phyloP scores from a whole-genome alignment of 306 rosid genomes.

The Biancaea sappan region DNA sequence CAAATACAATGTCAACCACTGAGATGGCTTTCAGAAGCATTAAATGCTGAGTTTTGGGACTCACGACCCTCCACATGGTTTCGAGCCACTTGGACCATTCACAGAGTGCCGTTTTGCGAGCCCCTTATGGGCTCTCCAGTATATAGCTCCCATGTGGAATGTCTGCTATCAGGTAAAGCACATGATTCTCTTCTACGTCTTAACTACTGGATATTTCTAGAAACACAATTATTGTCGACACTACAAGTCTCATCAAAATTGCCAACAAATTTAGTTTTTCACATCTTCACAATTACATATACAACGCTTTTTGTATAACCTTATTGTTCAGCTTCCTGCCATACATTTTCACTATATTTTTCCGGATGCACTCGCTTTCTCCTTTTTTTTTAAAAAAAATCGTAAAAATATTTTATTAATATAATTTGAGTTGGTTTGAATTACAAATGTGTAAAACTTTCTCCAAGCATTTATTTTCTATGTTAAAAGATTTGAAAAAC shows the following conservation, averaged over 20 bases:
- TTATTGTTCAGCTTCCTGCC: too few relatives aligned
- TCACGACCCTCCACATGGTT: neutral
- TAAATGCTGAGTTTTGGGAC: neutral
- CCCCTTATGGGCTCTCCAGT: neutral
- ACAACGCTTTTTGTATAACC: too few relatives aligned
- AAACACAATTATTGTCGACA: neutral
- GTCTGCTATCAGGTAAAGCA: conserved; percentile 5
- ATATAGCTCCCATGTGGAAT: neutral
- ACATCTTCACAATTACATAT: too few relatives aligned
- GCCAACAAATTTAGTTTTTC: neutral
- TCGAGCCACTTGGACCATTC: conserved; percentile 33
- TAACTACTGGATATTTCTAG: neutral
- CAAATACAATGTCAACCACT: conserved; percentile 36
- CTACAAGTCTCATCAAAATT: neutral
- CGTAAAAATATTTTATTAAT: too few relatives aligned
- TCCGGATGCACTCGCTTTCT: too few relatives aligned
- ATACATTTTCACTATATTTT: too few relatives aligned
- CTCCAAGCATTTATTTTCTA: too few relatives aligned
- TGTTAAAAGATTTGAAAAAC: too few relatives aligned
- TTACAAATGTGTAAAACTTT: too few relatives aligned
- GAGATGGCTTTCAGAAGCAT: conserved; percentile 21
- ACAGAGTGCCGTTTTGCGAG: conserved; percentile 28
- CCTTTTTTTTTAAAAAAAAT: too few relatives aligned
- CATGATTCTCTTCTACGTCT: neutral
- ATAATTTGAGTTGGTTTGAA: too few relatives aligned